phyloP scores from a whole-genome alignment of 495 filamentous ascomycete genomes.

The Diplogelasinospora grovesii region DNA sequence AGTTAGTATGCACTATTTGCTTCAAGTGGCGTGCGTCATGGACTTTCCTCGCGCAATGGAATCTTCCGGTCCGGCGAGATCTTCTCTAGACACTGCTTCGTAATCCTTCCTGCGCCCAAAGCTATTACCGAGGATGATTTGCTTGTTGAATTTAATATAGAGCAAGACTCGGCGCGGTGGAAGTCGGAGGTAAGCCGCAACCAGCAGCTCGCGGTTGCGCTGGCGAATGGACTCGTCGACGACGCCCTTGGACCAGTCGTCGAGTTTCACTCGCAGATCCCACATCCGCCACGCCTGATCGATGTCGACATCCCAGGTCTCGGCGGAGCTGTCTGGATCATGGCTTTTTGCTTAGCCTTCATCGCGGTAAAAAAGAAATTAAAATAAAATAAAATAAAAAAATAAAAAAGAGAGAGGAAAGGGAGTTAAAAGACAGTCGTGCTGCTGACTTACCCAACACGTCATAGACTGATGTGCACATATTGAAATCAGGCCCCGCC shows the following conservation, averaged over 20 bases:
- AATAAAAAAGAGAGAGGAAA: too few species aligned
- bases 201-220: constrained; percentile 17
- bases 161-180: constrained; percentile 16
- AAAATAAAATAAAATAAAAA: too few species aligned
- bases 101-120: too few species aligned
- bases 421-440: too few species aligned
- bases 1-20: not conserved
- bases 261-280: constrained; percentile 17
- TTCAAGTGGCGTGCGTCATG: too few species aligned
- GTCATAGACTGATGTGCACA: too few species aligned
- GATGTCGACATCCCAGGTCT: constrained; percentile 8
- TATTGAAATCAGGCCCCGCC: too few species aligned
- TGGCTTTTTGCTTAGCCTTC: too few species aligned
- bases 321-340: constrained; percentile 7
- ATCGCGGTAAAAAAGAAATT: too few species aligned
- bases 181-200: constrained; percentile 15
- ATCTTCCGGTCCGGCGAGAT: constrained; percentile 2
- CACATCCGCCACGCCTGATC: constrained; percentile 11
- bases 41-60: constrained; percentile 1
- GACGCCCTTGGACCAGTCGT: constrained; percentile 16
- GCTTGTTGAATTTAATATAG: constrained; percentile 10
- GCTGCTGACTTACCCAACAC: too few species aligned
- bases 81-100: not conserved
- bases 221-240: constrained; percentile 16
- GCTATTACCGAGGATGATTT: constrained; percentile 6